Evolutionary conservation across 1,284 basidiomycete species (phyloP), one percentile per base, ranked within the genome.

Genomic region (Tilletiaria anomala): DNA sequence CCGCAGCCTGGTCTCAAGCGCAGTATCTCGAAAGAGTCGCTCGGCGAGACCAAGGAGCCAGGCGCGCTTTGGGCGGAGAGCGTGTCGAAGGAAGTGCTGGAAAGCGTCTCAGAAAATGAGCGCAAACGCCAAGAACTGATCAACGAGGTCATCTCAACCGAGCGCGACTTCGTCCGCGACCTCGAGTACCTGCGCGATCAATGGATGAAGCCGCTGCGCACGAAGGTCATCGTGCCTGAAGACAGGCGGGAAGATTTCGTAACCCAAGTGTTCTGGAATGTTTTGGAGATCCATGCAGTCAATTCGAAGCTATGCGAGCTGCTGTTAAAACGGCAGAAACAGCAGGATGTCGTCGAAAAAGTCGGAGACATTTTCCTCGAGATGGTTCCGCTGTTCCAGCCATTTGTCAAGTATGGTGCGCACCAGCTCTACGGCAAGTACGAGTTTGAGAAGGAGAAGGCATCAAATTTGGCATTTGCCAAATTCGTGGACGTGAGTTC

Each of bases 371-470:
- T 97, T 47, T 77, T 94, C 36, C 70, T 88, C 42, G 91, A 96
- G 39, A 73, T 78, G 26, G 84, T 91, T 1, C 85, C 85, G 1
- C 76, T 83, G 63, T 96, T 97, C 63, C 87, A 88, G 2, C 68
- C 67, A 0, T 97, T 96, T 60, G 88, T 97, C 40, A 78, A 78
- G 35, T 99, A 97, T 60, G 93, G 93, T 34, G 80, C 88, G 6
- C 89, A 97, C 67, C 93, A 97, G 68, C 72, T 96, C 44, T 96
- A 93, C 67, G 93, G 91, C 16, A 97, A 97, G 69, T 94, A 88
- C 68, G 87, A 94, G 70, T 96, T 97, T 67, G 93, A 97, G 72
- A 91, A 88, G 74, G 93, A 97, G 72, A 96, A 94, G 73, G 78
- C 76, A 39, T 75, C 79, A 38, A 97, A 99, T 70, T 76, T 82